Evolutionary conservation across 148 eudicot species (phyloP).

Genomic region (Nepenthes mirabilis): DNA sequence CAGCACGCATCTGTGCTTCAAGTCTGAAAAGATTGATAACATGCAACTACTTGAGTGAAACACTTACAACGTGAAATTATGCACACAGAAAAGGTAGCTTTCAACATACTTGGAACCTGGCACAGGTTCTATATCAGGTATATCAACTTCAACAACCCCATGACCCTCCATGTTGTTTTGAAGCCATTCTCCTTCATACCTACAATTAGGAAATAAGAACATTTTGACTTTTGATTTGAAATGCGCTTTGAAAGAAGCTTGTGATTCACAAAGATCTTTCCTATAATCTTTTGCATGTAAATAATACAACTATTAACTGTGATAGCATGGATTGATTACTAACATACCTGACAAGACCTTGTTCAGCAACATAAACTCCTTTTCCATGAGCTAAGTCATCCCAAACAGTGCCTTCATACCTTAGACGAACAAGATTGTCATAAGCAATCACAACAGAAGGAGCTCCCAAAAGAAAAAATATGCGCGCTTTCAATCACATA

Average conservation of each 20-base stretch:
- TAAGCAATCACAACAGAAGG: neutral
- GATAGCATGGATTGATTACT: neutral
- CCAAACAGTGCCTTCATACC: conserved; percentile 97
- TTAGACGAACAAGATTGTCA: conserved; percentile 9
- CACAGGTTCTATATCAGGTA: conserved; percentile 73
- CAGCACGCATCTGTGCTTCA: conserved; percentile 82
- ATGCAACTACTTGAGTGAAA: neutral
- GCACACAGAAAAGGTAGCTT: neutral
- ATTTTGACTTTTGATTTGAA: neutral
- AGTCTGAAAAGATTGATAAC: conserved; percentile 38
- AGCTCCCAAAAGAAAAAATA: neutral
- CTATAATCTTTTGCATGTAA: no score
- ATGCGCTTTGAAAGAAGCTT: neutral
- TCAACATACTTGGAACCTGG: conserved; percentile 82
- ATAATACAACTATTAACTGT: neutral
- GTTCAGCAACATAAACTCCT: conserved; percentile 80
- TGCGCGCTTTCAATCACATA: neutral
- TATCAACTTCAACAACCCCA: conserved; percentile 86
- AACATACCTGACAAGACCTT: conserved; percentile 73
- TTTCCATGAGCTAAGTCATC: conserved; percentile 94
- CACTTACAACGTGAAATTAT: neutral
- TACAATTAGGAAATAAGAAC: conserved; percentile 12
- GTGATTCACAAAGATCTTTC: no score
- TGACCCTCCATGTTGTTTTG: conserved; percentile 85
- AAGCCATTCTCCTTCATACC: conserved; percentile 98